Evolutionary conservation across 1,139 yeast species (phyloP), one percentile per base, ranked within the genome.

Genomic region (Geotrichum europaeum): DNA sequence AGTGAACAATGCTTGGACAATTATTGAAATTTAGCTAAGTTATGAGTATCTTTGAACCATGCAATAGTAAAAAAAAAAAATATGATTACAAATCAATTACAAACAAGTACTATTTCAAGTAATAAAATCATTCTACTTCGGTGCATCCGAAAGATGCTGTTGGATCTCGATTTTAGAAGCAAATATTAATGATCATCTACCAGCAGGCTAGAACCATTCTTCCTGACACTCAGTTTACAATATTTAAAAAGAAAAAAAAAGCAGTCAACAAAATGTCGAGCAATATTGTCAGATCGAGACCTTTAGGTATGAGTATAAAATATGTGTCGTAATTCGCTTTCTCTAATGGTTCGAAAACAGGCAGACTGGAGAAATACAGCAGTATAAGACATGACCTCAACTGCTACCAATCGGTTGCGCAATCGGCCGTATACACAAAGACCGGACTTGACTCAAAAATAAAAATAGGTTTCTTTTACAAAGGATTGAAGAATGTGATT

Each of bases 321-420:
- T 32, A 34, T n/a, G 4, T 40, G 18, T 5, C 9, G 20, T 36
- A 10, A 12, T 20, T 34, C 2, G 28, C 32, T 20, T 22, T 15
- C 40, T 22, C 13, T n/a, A 10, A 32, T n/a, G 10, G 5, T 36
- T 20, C 15, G n/a, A 45, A 20, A 20, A 22, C 51, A 58, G 60
- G 58, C 22, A 34, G 12, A 15, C 9, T 54, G n/a, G 60, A 58
- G 25, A 3, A 15, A 2, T 58, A 54, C 47, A 32, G 52, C 7
- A 51, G 55, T 22, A 4, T 54, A 30, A 28, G 58, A 43, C 60
- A 58, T 28, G 52, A 51, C 34, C 49, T 58, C 25, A 51, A 54
- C 15, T 40, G 51, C 13, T 58, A 54, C 50, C 34, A 40, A 5
- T 30, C 53, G 3, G 58, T 58, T 5, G 49, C 55, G 12, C 12